Evolutionary conservation across 1,284 basidiomycete genomes (phyloP).

Genomic region (Ganoderma sp.): DNA sequence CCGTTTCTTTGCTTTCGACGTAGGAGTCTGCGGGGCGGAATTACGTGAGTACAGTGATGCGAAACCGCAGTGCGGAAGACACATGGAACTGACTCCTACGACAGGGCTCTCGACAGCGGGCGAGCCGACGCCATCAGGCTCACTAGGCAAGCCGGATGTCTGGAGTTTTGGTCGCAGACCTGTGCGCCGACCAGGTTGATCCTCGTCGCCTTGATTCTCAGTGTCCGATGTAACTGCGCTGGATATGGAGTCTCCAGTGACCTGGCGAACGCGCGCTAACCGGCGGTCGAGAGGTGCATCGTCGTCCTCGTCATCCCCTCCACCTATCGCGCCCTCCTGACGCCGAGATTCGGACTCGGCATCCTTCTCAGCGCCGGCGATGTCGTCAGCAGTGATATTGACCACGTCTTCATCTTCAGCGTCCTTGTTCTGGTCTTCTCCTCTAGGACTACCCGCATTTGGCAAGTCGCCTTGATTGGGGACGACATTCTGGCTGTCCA

Average conservation of each 20-base stretch:
- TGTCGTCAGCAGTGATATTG: background rate
- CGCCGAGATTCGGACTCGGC: background rate
- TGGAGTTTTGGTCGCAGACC: background rate
- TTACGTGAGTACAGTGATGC: slow-evolving; percentile 2
- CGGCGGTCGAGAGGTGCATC: background rate
- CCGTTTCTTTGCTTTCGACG: background rate
- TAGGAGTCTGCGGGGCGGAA: background rate
- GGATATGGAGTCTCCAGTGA: background rate
- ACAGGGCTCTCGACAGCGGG: background rate
- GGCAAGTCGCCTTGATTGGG: background rate
- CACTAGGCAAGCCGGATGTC: background rate
- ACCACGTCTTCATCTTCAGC: background rate
- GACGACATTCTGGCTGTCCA: too few species aligned
- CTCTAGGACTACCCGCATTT: background rate
- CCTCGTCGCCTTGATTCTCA: background rate
- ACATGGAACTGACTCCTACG: slow-evolving; percentile 10
- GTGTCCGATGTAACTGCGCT: background rate
- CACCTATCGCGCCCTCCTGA: background rate
- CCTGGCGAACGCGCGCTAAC: background rate
- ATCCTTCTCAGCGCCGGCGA: background rate
- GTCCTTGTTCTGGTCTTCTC: background rate
- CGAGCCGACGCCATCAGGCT: background rate
- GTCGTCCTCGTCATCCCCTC: background rate
- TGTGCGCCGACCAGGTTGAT: background rate
- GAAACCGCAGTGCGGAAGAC: slow-evolving; percentile 9